Conservation (phyloP, 1,284 basidiomycete species). For the Puccinia horiana region DNA sequence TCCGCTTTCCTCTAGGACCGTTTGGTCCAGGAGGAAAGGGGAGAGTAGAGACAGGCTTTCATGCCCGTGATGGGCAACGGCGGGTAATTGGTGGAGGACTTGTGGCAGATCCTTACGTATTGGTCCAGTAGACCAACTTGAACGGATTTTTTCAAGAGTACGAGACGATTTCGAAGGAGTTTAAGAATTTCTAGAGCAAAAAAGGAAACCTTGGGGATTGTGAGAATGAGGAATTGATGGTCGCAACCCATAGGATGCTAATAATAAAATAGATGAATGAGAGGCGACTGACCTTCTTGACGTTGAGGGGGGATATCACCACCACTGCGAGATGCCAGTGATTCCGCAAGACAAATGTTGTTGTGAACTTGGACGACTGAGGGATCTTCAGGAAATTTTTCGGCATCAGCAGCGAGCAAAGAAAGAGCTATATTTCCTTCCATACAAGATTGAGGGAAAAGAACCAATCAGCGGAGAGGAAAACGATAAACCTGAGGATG, state of each 20-base stretch:
- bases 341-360: conserved; percentile 4
- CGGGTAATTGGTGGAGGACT: conserved; percentile 7
- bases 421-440: background rate
- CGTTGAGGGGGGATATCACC: background rate
- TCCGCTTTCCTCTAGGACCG: too few species aligned
- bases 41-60: conserved; percentile 29
- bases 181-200: background rate
- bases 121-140: conserved; percentile 19
- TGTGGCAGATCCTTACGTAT: conserved; percentile 14
- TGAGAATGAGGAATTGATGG: background rate
- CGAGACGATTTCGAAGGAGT: background rate
- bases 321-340: background rate
- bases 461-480: background rate
- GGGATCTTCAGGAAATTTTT: background rate
- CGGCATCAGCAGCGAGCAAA: background rate
- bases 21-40: too few species aligned
- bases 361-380: background rate
- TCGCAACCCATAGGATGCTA: background rate
- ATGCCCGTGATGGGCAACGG: conserved; percentile 32
- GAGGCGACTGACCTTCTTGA: background rate
- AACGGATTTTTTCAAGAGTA: background rate
- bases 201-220: background rate
- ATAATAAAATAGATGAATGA: background rate
- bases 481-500: background rate
- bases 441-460: too few species aligned